Evolutionary conservation across 2,329 filamentous ascomycete species (phyloP), one percentile per base, ranked within the genome.

Genomic region (Neofusicoccum ribis): DNA sequence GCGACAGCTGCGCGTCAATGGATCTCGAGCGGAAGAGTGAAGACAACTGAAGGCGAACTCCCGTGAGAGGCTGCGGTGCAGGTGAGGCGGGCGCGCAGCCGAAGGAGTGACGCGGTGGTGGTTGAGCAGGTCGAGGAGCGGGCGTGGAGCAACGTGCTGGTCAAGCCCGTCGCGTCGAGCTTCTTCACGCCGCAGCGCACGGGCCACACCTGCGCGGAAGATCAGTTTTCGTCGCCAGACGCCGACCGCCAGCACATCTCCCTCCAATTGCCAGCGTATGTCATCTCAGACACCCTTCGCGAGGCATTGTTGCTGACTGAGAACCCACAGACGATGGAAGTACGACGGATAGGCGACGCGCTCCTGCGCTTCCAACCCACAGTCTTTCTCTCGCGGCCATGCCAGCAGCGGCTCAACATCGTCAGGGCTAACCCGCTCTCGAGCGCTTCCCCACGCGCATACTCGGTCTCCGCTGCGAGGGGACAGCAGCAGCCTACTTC

Each of bases 261-360:
- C 56, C 15, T 23, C 17, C 43, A 41, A 60, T 60, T 60, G 56
- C 27, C n/a, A 14, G 15, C 56, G 56, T 60, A 60, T 41, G 41
- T 60, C 43, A 60, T 60, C 56, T 27, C 56, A n/a, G 27, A 36
- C 9, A 46, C 56, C 9, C 41, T 14, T 34, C 47, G 27, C 56
- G 43, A 47, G 43, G 43, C 56, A 3, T 17, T 31, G 17, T 27
- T 60, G 46, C 59, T 62, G 36, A 51, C 36, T 1, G 14, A 15
- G 5, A 12, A 15, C 34, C 11, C 43, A 37, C 43, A 60, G 56
- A 37, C 50, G 31, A 77, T 77, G 75, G 74, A 77, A 44, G 15
- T 73, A 37, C 69, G 70, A 63, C 64, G 70, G 31, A 71, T 69
- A n/a, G 71, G 69, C 46, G 70, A 73, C 59, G 66, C 69, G 52